These are phyloP conservation scores for Oropetium thomaeum DNA, from an alignment of 176 grass and related monocot genomes.

Conservation along the genomic window DNA sequence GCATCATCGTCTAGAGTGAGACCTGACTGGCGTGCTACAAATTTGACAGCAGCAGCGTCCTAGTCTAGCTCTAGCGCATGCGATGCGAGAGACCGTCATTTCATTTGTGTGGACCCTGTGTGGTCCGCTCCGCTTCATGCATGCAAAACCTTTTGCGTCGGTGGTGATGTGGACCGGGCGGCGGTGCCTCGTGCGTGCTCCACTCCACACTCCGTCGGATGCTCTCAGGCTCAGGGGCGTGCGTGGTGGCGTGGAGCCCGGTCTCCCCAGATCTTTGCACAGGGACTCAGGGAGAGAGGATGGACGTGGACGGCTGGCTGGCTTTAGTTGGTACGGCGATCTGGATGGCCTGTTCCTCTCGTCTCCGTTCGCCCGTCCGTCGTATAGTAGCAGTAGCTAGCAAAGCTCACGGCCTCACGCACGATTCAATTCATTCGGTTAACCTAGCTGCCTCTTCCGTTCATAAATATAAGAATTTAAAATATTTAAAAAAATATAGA, in stretches of 20 bases:
- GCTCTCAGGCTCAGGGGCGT: background rate
- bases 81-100: background rate
- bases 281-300: no score
- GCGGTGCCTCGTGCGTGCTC: background rate
- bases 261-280: background rate
- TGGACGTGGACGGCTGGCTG: no score
- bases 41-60: no score
- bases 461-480: no score
- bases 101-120: background rate
- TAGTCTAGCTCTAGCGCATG: no score
- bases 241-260: background rate
- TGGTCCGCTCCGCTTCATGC: conserved; percentile 15
- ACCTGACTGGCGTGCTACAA: no score
- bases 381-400: no score
- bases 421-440: no score
- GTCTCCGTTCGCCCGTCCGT: background rate
- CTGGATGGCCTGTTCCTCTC: conserved; percentile 4
- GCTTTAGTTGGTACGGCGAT: conserved; percentile 20
- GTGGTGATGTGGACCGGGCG: conserved; percentile 15
- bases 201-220: background rate
- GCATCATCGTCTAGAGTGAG: no score
- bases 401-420: no score
- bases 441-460: no score
- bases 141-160: background rate
- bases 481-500: no score